Percentiles rank a stretch among this genome's conserved stretches.
These are phyloP conservation scores for Claviceps fusiformis DNA, from an alignment of 2,329 filamentous ascomycete genomes.

Conservation along the genomic window DNA sequence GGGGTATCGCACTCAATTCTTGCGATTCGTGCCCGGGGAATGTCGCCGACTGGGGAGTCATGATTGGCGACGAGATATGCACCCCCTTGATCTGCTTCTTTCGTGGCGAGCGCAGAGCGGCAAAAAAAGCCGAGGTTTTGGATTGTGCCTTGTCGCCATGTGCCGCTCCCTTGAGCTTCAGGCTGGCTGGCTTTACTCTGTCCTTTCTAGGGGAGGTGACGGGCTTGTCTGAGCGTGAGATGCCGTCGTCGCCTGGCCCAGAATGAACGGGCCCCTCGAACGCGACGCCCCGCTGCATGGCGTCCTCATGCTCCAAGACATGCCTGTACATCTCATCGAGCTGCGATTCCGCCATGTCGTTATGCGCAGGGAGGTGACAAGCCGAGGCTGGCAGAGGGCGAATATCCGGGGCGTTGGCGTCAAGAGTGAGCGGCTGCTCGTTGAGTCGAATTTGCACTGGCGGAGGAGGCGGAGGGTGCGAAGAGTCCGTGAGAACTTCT, in stretches of 20 bases:
- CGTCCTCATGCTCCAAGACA: constrained; percentile 78
- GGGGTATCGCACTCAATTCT: constrained; percentile 44
- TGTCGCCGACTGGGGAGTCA: constrained; percentile 47
- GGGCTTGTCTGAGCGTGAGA: constrained; percentile 14
- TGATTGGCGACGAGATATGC: constrained; percentile 51
- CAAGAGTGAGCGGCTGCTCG: constrained; percentile 2
- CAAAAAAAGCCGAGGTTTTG: constrained; percentile 44
- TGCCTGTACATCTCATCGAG: constrained; percentile 85
- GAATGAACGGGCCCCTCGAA: constrained; percentile 29
- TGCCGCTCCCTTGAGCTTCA: constrained; percentile 30
- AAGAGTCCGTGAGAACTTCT: constrained; percentile 30
- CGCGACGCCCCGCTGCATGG: constrained; percentile 42
- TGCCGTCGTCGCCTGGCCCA: constrained; percentile 12
- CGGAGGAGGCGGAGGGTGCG: constrained; percentile 36
- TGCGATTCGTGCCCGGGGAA: constrained; percentile 42
- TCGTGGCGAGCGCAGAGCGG: constrained; percentile 46
- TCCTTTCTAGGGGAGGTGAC: constrained; percentile 26
- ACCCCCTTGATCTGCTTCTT: constrained; percentile 39
- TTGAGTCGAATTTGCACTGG: constrained; percentile 21
- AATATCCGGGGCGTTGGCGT: constrained; percentile 28
- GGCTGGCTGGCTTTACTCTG: constrained; percentile 33
- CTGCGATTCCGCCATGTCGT: constrained; percentile 62
- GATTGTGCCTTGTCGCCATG: constrained; percentile 39
- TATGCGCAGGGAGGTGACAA: constrained; percentile 59
- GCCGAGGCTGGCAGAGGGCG: constrained; percentile 34